Evolutionary conservation across 805 yeast species (phyloP).

Genomic region (Wickerhamiella vanderwaltii): DNA sequence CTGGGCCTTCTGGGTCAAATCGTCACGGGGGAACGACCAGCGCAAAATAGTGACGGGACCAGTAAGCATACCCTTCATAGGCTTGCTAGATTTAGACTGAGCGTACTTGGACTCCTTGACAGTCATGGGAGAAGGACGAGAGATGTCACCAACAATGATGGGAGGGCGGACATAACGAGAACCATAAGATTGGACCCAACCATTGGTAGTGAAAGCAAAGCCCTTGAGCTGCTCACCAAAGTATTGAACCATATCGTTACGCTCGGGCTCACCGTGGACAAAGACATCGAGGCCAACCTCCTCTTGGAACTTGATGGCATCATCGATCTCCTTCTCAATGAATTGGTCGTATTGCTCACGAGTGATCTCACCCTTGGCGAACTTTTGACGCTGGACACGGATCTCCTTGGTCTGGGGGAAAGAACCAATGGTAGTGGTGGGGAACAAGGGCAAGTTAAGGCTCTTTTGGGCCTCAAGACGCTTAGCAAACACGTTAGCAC

Average conservation of each 20-base stretch:
- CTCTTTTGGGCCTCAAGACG: constrained; percentile 82
- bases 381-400: constrained; percentile 96
- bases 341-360: constrained; percentile 91
- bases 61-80: constrained; percentile 99
- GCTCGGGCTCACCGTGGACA: constrained; percentile 99
- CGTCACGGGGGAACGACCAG: constrained; percentile 99
- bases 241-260: constrained; percentile 99
- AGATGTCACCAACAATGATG: constrained; percentile 95
- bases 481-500: constrained; percentile 74
- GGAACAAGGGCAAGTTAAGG: constrained; percentile 95
- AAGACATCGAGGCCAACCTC: constrained; percentile 95
- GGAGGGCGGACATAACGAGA: constrained; percentile 99
- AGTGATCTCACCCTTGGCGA: constrained; percentile 90
- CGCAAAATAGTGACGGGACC: constrained; percentile 99
- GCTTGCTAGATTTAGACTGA: constrained; percentile 87
- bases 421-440: constrained; percentile 99
- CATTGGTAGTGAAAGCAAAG: constrained; percentile 95
- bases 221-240: constrained; percentile 98
- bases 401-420: constrained; percentile 99
- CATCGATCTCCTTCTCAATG: constrained; percentile 93
- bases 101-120: constrained; percentile 99
- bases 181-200: constrained; percentile 99
- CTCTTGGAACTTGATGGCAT: constrained; percentile 97
- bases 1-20: constrained; percentile 83
- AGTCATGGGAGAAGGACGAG: constrained; percentile 97